Evolutionary conservation across 164 flowering plant species (phyloP).

Genomic region (Aristolochia fimbriata): DNA sequence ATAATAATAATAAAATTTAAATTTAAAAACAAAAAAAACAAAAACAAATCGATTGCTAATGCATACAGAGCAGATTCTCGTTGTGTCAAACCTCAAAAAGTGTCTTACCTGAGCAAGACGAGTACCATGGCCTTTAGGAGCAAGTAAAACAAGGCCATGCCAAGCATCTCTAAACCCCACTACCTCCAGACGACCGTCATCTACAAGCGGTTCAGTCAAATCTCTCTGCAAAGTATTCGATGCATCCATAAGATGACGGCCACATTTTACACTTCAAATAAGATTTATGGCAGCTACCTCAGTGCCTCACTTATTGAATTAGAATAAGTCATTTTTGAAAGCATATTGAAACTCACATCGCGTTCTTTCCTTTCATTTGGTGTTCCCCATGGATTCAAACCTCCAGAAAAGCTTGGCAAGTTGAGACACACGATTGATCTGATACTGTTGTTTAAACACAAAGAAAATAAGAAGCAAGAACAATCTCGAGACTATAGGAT

Average conservation of each 20-base stretch:
- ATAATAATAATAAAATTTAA: too few relatives aligned
- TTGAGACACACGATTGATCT: slow-evolving; percentile 84
- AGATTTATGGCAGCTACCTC: too few relatives aligned
- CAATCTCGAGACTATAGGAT: not conserved
- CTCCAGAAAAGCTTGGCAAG: slow-evolving; percentile 93
- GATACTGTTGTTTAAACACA: slow-evolving; percentile 41
- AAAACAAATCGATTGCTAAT: not conserved
- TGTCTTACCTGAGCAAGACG: slow-evolving; percentile 81
- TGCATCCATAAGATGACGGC: not conserved
- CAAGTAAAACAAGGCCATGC: slow-evolving; percentile 80
- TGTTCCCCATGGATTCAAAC: slow-evolving; percentile 89
- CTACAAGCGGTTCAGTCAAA: slow-evolving; percentile 74
- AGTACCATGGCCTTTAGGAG: slow-evolving; percentile 89
- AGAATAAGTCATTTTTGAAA: not conserved
- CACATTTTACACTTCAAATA: not conserved
- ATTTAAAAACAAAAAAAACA: too few relatives aligned
- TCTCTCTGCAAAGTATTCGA: slow-evolving; percentile 41
- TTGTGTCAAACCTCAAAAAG: not conserved
- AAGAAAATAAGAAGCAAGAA: not conserved
- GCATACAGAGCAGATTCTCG: not conserved
- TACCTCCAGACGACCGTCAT: slow-evolving; percentile 78
- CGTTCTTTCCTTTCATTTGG: slow-evolving; percentile 42
- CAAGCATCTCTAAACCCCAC: slow-evolving; percentile 90
- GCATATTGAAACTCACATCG: slow-evolving; percentile 34
- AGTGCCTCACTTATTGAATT: too few relatives aligned